Conservation (phyloP, 495 filamentous ascomycete species). For the Elaphomyces granulatus region DNA sequence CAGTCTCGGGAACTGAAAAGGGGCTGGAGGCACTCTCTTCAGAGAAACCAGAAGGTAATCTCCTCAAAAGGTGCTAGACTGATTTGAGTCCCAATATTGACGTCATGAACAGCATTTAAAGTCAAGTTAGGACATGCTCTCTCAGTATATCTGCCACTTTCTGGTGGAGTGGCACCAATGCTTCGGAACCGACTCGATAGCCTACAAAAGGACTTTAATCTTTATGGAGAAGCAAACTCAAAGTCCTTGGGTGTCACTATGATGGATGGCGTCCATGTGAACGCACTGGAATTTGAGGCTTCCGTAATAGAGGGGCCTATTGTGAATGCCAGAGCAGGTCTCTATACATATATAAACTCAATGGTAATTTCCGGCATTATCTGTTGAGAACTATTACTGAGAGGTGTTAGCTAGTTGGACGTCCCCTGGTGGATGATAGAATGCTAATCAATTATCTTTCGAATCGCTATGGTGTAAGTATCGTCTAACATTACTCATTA, state of each 20-base stretch:
- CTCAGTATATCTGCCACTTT: conserved; percentile 29
- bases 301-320: conserved; percentile 50
- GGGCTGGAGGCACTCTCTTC: conserved; percentile 26
- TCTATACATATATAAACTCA: conserved; percentile 86
- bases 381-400: conserved; percentile 17
- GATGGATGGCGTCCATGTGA: conserved; percentile 31
- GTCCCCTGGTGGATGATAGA: conserved; percentile 71
- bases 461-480: conserved; percentile 59
- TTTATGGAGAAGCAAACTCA: conserved; percentile 24
- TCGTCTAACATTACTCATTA: neutral
- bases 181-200: conserved; percentile 29
- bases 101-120: conserved; percentile 19
- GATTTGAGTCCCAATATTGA: neutral
- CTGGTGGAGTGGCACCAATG: conserved; percentile 25
- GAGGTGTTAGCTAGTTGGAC: conserved; percentile 49
- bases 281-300: conserved; percentile 35
- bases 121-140: conserved; percentile 28
- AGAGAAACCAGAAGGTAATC: conserved; percentile 23
- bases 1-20: conserved; percentile 26
- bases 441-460: conserved; percentile 65
- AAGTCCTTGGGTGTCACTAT: conserved; percentile 25
- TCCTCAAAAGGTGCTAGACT: no score
- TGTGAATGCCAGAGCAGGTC: conserved; percentile 68
- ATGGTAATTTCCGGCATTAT: conserved; percentile 38
- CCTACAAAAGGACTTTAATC: conserved; percentile 32